Evolutionary conservation across 352 stramenopile genomes (phyloP), one percentile per base, ranked within the genome.

Genomic region (Globisporangium uncinulatum): DNA sequence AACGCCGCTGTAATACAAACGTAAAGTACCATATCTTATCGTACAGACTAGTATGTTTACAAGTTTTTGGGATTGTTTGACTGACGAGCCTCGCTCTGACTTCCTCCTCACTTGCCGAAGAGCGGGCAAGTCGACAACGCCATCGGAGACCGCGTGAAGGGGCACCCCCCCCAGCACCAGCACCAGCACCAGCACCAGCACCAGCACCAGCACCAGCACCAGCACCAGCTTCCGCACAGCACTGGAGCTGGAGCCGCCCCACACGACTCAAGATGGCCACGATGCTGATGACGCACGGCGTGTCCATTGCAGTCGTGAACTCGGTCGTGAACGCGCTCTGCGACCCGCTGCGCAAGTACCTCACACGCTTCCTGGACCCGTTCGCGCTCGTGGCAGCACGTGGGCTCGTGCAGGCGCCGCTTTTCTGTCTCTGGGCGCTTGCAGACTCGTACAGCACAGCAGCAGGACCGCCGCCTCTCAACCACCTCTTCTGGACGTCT

Each of bases 261-360:
- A 24, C 37, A 44, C 44, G 31, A 36, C 32, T 10, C 20, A n/a
- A 4, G 31, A 47, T 47, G 24, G 42, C 8, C 55, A 70, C 29
- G 13, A 87, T 90, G 75, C 37, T 86, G 39, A 66, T 89, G 57
- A 81, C 78, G 51, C 81, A 73, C 42, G 79, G 82, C 21, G 67
- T 92, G 24, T 88, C 72, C 29, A 87, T 92, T 64, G 82, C 82
- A 19, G 69, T 92, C 32, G 67, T 92, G 58, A 92, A 89, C 69
- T 92, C 82, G 49, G 67, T 89, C 37, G 80, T 90, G 24, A 90
- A 86, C 48, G 82, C 82, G 52, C 72, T 92, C 14, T 89, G 77
- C 52, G 82, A 92, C 59, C 82, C 82, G 55, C 64, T 92, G 74
- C 82, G 82, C 74, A 92, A 92, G 74, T 89, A 92, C 57, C 62